Conservation (phyloP, 345 rosid genomes). For the Lepidium sativum region DNA sequence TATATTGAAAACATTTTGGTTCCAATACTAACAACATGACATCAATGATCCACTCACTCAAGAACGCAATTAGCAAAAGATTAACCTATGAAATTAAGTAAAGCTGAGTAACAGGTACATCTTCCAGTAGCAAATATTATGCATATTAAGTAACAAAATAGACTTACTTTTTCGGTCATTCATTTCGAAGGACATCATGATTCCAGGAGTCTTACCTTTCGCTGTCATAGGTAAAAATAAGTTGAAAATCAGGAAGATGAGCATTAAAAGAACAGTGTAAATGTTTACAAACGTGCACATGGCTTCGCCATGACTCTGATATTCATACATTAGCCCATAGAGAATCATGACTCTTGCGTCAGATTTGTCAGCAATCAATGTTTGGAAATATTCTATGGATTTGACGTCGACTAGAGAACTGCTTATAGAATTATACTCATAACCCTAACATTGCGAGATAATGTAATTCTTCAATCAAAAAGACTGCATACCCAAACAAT, state of each 20-base stretch:
- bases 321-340: background rate
- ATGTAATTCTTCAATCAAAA: background rate
- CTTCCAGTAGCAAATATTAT: background rate
- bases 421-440: background rate
- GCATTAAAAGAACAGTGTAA: background rate
- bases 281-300: background rate
- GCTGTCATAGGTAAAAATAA: background rate
- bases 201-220: conserved; percentile 6
- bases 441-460: background rate
- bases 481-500: background rate
- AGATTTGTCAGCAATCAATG: background rate
- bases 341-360: background rate
- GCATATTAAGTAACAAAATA: background rate
- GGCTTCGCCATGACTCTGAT: background rate
- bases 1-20: background rate
- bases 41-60: background rate
- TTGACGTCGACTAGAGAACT: background rate
- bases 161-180: conserved; percentile 31
- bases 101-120: background rate
- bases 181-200: conserved; percentile 32
- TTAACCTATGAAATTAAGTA: background rate
- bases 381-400: background rate
- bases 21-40: background rate
- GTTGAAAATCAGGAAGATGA: background rate
- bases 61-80: background rate